phyloP scores from a whole-genome alignment of 495 filamentous ascomycete genomes.

The Aeminium ludgeri region DNA sequence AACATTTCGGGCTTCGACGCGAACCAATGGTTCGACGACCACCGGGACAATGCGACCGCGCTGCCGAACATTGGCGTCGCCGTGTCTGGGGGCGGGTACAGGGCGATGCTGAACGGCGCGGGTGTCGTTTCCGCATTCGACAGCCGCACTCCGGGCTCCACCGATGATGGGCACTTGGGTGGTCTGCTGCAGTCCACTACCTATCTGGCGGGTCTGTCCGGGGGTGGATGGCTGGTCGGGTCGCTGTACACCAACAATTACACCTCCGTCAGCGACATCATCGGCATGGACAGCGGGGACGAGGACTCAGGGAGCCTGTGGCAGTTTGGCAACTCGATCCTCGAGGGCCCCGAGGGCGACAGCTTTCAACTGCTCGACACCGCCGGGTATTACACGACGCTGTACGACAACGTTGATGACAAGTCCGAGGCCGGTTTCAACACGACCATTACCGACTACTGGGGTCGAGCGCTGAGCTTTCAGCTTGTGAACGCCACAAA shows the following conservation, averaged over 20 bases:
- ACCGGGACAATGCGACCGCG: slow-evolving; percentile 38
- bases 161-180: slow-evolving; percentile 52
- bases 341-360: slow-evolving; percentile 45
- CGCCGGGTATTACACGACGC: slow-evolving; percentile 48
- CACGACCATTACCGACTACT: slow-evolving; percentile 72
- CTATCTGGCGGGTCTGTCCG: slow-evolving; percentile 71
- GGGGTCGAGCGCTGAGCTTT: slow-evolving; percentile 64
- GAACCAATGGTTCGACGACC: slow-evolving; percentile 43
- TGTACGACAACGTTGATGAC: slow-evolving; percentile 41
- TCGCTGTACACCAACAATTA: slow-evolving; percentile 86
- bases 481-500: slow-evolving; percentile 66
- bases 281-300: slow-evolving; percentile 40
- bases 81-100: slow-evolving; percentile 55
- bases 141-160: slow-evolving; percentile 49
- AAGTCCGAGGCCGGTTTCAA: slow-evolving; percentile 62
- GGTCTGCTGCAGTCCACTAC: slow-evolving; percentile 72
- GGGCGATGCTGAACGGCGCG: slow-evolving; percentile 78
- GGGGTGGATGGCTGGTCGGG: slow-evolving; percentile 76
- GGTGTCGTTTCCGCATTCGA: slow-evolving; percentile 79
- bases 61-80: slow-evolving; percentile 51
- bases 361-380: slow-evolving; percentile 29
- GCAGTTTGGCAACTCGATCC: slow-evolving; percentile 64
- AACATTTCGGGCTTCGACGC: slow-evolving; percentile 67
- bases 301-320: slow-evolving; percentile 38
- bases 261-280: slow-evolving; percentile 49